These are phyloP conservation scores for Backusella sp. DNA, from an alignment of 192 early-diverging fungal species.

Conservation along the genomic window DNA sequence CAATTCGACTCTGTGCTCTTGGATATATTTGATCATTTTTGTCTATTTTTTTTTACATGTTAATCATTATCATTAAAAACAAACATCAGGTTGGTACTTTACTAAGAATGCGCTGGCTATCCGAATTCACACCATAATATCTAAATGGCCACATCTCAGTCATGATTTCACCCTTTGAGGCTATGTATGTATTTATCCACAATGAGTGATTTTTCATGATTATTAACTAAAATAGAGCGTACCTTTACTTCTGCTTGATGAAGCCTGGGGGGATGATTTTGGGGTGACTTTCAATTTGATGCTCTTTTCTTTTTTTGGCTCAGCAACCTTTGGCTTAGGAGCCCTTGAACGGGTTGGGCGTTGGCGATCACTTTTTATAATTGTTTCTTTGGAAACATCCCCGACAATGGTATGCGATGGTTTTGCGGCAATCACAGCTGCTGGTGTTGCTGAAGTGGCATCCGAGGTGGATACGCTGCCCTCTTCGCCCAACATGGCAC, in stretches of 20 bases:
- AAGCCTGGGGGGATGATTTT: background rate
- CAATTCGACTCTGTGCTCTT: constrained; percentile 76
- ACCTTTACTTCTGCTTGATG: background rate
- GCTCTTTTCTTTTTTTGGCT: background rate
- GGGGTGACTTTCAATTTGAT: background rate
- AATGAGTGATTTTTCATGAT: too few species aligned
- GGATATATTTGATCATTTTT: constrained; percentile 78
- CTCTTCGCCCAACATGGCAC: constrained; percentile 27
- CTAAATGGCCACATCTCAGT: constrained; percentile 84
- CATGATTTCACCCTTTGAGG: constrained; percentile 12
- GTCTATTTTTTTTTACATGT: constrained; percentile 34
- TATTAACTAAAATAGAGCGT: background rate
- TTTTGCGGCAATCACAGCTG: background rate
- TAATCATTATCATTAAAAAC: background rate
- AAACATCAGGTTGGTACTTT: background rate
- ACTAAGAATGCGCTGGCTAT: constrained; percentile 70
- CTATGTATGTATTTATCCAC: background rate
- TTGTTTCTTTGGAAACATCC: background rate
- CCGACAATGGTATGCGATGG: background rate
- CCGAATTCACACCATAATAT: constrained; percentile 84
- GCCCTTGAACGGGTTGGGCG: background rate
- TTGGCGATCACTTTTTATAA: background rate
- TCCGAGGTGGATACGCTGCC: background rate
- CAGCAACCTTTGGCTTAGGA: background rate
- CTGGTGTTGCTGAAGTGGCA: background rate